Evolutionary conservation across 2,329 filamentous ascomycete species (phyloP), one percentile per base, ranked within the genome.

Genomic region (Aspergillus proliferans): DNA sequence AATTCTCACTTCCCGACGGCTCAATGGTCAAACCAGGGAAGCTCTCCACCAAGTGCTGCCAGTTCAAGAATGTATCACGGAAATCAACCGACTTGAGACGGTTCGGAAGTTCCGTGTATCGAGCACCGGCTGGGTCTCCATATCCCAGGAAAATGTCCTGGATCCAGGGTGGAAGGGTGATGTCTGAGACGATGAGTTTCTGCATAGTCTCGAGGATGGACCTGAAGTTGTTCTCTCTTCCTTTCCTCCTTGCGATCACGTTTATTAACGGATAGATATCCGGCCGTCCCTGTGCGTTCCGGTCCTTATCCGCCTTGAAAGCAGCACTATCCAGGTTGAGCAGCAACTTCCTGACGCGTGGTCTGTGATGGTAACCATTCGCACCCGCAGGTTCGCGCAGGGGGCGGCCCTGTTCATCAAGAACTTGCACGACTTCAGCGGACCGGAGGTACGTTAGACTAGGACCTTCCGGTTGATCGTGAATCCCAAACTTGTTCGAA

Each of bases 91-190:
- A 87, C 60, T 83, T 83, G 54, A 95, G 76, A 50, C 84, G 81
- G 65, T 89, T 93, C 1, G 87, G 73, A 14, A 98, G 73, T 45
- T 89, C 85, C 54, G 87, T 89, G 71, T 95, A 95, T 19, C 83
- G 87, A 30, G 93, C 93, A 50, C 87, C 85, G 26, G 88, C 81
- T 50, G 93, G 92, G 68, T 98, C 91, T 43, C 93, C 93, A 66
- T 95, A 97, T 3, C 93, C 93, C n/a, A 98, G 75, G 68, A 97
- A 98, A 8, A 97, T 92, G 58, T 97, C 93, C 61, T 95, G 89
- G 40, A 98, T 77, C 93, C 93, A 98, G 2, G 85, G 81, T 12
- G 93, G 90, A 47, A 97, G 77, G 6, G 88, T 87, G 18, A 92
- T 84, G 58, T 95, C 88, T 0, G 90, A 90, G 30, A 95, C 76